Evolutionary conservation across 371 early-diverging fungal genomes (phyloP).

Genomic region (Mucor mucedo): DNA sequence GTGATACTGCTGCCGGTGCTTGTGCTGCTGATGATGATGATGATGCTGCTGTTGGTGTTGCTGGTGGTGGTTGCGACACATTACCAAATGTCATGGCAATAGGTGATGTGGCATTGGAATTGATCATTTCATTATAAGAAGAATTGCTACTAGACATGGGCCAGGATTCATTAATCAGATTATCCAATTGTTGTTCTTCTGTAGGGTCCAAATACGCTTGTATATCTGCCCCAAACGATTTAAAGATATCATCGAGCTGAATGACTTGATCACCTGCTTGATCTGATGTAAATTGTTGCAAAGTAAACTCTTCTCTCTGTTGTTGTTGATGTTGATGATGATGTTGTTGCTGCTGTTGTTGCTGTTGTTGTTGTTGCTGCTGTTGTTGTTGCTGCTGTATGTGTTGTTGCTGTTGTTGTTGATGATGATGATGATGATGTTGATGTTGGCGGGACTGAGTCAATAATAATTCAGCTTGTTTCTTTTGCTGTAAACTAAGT

Average conservation of each 20-base stretch:
- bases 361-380: no score
- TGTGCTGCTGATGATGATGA: not conserved
- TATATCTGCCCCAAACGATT: conserved; percentile 29
- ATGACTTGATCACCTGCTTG: conserved; percentile 52
- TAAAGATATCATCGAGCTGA: conserved; percentile 50
- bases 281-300: conserved; percentile 53
- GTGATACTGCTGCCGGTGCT: not conserved
- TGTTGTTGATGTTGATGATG: no score
- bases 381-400: no score
- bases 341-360: no score
- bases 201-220: conserved; percentile 24
- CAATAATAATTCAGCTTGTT: conserved; percentile 15
- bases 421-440: conserved; percentile 1
- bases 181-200: conserved; percentile 23
- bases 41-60: conserved; percentile 2
- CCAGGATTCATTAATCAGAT: conserved; percentile 15
- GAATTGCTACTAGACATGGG: conserved; percentile 10
- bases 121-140: not conserved
- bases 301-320: conserved; percentile 33
- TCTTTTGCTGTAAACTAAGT: conserved; percentile 27
- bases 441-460: not conserved
- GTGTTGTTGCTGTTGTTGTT: no score
- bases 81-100: not conserved
- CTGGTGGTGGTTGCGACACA: not conserved
- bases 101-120: conserved; percentile 8